Base-by-base conservation (phyloP, 2,329 filamentous ascomycete species). In the Dothiorella sarmentorum region DNA sequence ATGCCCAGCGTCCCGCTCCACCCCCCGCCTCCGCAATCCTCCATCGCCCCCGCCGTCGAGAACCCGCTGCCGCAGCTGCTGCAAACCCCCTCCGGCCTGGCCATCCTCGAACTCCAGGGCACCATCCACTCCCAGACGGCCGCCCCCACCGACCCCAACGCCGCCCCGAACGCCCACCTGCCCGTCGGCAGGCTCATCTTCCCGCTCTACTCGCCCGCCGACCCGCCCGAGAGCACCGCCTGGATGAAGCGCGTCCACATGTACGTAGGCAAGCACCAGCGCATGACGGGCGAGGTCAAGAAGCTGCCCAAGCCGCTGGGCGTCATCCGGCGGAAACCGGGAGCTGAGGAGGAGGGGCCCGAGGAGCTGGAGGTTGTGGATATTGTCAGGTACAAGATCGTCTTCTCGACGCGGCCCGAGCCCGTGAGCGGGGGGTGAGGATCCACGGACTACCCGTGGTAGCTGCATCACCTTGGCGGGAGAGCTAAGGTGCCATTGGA, bases 201-300 rank as follows among this genome's bases (percentile, higher is more conserved):
- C 67, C 91, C 91, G 1, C 82, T 90, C 65, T 90, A 92, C 70
- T 78, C 83, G 55, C 74, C 83, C 7, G 45, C 56, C 3, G 75
- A 72, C 58, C 70, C 60, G 6, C 63, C 71, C 0, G 78, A 77
- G 15, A 82, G 84, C 65, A 86, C 84, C 0, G 82, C 82, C 9
- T 97, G 92, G 92, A 96, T 93, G 89, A 95, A 91, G 75, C 82
- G 85, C 33, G 91, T 93, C 26, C 90, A 96, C 69, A 77, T 97
- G 49, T 96, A 93, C 69, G 83, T 97, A 4, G 94, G 93, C 5
- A 84, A 87, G 68, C 89, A 97, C 71, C 94, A 97, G 76, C 83
- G 92, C 61, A 82, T 97, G 69, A 89, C 86, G 1, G 94, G 94
- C 3, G 91, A 97, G 73, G 86, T 96, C 49, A 96, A 91, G 80